Percentiles rank a stretch among this genome's conserved stretches.
Conservation (phyloP, 2,329 filamentous ascomycete genomes). For the Sordariomycetes sp. region DNA sequence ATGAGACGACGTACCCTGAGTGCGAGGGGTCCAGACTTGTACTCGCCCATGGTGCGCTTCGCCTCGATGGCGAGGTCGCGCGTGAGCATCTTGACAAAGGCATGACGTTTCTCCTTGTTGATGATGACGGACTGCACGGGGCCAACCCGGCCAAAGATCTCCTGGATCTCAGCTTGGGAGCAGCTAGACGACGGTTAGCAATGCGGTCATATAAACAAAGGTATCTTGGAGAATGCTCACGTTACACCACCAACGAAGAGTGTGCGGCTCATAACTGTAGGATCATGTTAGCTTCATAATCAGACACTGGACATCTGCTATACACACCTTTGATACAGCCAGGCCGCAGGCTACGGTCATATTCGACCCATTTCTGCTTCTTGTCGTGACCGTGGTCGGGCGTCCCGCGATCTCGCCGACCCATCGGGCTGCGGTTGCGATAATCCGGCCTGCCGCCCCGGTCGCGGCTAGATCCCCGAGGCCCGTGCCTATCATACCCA, state of each 20-base stretch:
- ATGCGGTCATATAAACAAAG: not conserved
- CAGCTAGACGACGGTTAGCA: slow-evolving; percentile 29
- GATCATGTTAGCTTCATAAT: not conserved
- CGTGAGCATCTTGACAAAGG: slow-evolving; percentile 96
- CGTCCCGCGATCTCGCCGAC: slow-evolving; percentile 50
- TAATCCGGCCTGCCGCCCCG: slow-evolving; percentile 52
- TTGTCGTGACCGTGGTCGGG: slow-evolving; percentile 14
- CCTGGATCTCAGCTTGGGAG: slow-evolving; percentile 69
- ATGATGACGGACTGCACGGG: slow-evolving; percentile 95
- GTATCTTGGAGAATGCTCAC: slow-evolving; percentile 36
- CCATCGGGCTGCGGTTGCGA: slow-evolving; percentile 74
- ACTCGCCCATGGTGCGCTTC: slow-evolving; percentile 62
- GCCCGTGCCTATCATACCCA: slow-evolving; percentile 55
- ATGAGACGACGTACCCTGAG: slow-evolving; percentile 50
- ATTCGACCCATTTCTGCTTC: slow-evolving; percentile 59
- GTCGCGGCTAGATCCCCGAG: slow-evolving; percentile 48
- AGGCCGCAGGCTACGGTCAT: slow-evolving; percentile 59
- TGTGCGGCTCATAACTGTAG: slow-evolving; percentile 69
- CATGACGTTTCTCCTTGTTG: slow-evolving; percentile 94
- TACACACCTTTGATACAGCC: slow-evolving; percentile 58
- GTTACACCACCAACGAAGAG: slow-evolving; percentile 94
- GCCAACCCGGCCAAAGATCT: slow-evolving; percentile 70
- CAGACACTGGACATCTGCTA: not conserved
- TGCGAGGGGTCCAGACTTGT: slow-evolving; percentile 29
- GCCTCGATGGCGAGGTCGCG: slow-evolving; percentile 73